Conservation (phyloP, 148 eudicot genomes). For the Rheum nobile region DNA sequence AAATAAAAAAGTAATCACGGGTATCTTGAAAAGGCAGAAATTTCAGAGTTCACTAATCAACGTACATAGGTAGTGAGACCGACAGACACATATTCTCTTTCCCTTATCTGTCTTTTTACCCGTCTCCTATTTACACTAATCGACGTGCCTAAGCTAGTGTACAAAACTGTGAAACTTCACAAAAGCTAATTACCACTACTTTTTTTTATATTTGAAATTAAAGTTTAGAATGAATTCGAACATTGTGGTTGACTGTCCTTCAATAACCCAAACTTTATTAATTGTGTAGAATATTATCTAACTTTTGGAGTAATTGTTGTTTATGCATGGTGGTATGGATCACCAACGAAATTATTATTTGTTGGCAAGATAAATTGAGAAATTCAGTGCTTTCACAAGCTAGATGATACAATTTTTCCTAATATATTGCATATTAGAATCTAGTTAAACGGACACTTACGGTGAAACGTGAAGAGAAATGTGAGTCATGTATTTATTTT, state of each 20-base stretch:
- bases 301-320: too few species aligned
- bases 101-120: slow-evolving; percentile 7
- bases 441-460: too few species aligned
- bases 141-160: neutral
- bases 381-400: neutral
- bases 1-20: slow-evolving; percentile 37
- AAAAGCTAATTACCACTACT: neutral
- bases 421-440: too few species aligned
- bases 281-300: too few species aligned
- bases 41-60: slow-evolving; percentile 27
- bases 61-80: slow-evolving; percentile 23
- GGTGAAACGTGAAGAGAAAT: too few species aligned
- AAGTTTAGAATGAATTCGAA: neutral
- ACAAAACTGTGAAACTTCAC: neutral
- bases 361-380: neutral
- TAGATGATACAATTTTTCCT: too few species aligned
- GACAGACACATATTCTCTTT: slow-evolving; percentile 63
- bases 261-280: neutral
- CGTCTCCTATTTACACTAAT: neutral
- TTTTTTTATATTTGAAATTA: neutral
- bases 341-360: too few species aligned
- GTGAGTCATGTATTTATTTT: too few species aligned
- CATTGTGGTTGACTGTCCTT: neutral
- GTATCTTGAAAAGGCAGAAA: slow-evolving; percentile 63
- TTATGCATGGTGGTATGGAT: too few species aligned